Evolutionary conservation across 2,329 filamentous ascomycete genomes (phyloP).

Genomic region (Sporothrix phasma): DNA sequence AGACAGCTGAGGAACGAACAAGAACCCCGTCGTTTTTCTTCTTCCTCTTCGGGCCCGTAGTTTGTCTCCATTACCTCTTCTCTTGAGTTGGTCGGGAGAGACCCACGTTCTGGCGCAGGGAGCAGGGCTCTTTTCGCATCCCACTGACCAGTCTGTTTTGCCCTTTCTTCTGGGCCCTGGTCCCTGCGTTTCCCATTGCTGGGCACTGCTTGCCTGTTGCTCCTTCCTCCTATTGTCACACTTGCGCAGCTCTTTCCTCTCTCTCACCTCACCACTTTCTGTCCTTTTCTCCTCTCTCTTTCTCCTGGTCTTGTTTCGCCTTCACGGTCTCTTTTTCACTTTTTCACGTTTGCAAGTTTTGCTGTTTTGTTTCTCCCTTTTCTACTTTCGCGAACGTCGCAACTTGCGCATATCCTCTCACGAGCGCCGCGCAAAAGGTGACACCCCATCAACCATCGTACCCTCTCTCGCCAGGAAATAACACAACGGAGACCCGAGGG

Average conservation of each 20-base stretch:
- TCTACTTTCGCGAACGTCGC: background rate
- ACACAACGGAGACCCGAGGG: conserved; percentile 1
- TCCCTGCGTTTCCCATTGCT: background rate
- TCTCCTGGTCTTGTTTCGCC: background rate
- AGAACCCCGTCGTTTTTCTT: background rate
- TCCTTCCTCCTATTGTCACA: conserved; percentile 9
- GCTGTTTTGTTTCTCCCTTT: background rate
- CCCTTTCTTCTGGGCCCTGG: conserved; percentile 9
- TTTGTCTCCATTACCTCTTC: background rate
- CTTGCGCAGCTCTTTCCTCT: background rate
- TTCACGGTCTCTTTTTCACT: background rate
- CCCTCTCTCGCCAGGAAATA: background rate
- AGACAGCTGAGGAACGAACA: background rate
- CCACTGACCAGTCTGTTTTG: conserved; percentile 13
- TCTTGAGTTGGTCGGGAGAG: background rate
- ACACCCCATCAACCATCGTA: background rate
- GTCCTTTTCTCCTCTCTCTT: background rate
- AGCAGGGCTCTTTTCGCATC: background rate
- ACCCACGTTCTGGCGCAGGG: conserved; percentile 6
- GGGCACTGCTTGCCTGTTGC: background rate
- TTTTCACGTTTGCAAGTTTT: background rate
- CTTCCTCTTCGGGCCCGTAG: background rate
- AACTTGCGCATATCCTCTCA: background rate
- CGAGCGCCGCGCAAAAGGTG: background rate
- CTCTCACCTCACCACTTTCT: background rate